Percentiles rank a stretch among this genome's conserved stretches.
These are phyloP conservation scores for Cryptococcus sp. DNA, from an alignment of 1,284 basidiomycete species.

Conservation along the genomic window DNA sequence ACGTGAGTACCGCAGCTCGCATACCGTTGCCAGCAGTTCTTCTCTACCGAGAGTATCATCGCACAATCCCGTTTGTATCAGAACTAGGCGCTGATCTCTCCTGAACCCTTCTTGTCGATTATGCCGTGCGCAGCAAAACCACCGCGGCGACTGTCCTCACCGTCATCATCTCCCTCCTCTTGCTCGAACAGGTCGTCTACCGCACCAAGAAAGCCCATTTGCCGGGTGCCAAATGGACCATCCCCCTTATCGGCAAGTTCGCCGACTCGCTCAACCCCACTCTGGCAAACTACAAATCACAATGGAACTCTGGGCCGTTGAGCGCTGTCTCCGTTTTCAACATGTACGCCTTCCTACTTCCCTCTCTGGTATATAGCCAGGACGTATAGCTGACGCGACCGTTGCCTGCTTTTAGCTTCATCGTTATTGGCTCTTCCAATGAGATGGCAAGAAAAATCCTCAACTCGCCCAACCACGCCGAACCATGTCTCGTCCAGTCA, in stretches of 20 bases:
- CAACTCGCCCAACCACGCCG: conserved; percentile 83
- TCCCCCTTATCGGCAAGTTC: conserved; percentile 91
- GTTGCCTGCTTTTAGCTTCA: conserved; percentile 66
- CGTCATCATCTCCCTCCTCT: conserved; percentile 47
- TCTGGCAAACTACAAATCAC: conserved; percentile 82
- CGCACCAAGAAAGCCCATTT: conserved; percentile 82
- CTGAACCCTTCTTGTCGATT: background rate
- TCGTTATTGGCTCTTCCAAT: conserved; percentile 92
- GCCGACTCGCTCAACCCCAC: conserved; percentile 84
- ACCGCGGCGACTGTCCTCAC: conserved; percentile 48
- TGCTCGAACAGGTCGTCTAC: conserved; percentile 71
- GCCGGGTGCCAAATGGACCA: conserved; percentile 86
- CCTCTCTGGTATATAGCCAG: background rate
- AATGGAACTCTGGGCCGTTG: conserved; percentile 82
- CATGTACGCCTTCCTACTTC: conserved; percentile 64
- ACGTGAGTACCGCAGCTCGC: conserved; percentile 31
- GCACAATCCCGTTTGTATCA: background rate
- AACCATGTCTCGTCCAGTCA: conserved; percentile 90
- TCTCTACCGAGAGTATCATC: background rate
- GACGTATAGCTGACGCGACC: background rate
- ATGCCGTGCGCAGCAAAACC: conserved; percentile 39
- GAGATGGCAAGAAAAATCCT: conserved; percentile 89
- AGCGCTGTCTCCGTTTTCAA: conserved; percentile 91
- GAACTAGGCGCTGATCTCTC: background rate
- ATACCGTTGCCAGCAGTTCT: background rate